phyloP scores from a whole-genome alignment of 2,329 filamentous ascomycete species.

The Bipolaris cookei region DNA sequence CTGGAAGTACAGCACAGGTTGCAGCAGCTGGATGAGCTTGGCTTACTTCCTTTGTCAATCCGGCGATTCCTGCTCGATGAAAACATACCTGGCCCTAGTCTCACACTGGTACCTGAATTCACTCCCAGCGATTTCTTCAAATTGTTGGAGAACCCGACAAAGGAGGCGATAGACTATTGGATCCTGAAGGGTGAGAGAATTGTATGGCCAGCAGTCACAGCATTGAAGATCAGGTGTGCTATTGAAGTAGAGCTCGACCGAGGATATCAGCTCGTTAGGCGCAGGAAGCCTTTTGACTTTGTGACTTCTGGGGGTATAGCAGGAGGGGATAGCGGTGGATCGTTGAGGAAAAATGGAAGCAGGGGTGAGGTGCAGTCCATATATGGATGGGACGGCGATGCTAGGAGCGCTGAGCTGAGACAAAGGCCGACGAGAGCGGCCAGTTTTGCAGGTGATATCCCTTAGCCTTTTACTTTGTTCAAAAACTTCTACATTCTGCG shows the following conservation, averaged over 20 bases:
- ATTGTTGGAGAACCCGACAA: slow-evolving; percentile 81
- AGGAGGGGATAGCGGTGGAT: slow-evolving; percentile 8
- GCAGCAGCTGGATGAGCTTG: slow-evolving; percentile 78
- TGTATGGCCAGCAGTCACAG: slow-evolving; percentile 88
- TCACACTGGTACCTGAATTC: slow-evolving; percentile 84
- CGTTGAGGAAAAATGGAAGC: slow-evolving; percentile 34
- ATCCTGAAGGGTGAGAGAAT: slow-evolving; percentile 82
- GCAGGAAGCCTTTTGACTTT: slow-evolving; percentile 54
- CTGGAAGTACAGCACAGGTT: slow-evolving; percentile 82
- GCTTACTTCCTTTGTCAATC: slow-evolving; percentile 71
- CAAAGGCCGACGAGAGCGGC: slow-evolving; percentile 34
- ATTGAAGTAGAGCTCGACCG: slow-evolving; percentile 88
- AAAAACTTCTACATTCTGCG: neutral
- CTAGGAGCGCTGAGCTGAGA: slow-evolving; percentile 5
- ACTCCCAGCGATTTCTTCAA: slow-evolving; percentile 74
- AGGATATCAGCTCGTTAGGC: slow-evolving; percentile 79
- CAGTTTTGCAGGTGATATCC: slow-evolving; percentile 35
- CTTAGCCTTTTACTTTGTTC: neutral
- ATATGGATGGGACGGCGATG: slow-evolving; percentile 20
- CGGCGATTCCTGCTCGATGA: slow-evolving; percentile 83
- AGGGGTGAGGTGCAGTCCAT: slow-evolving; percentile 24
- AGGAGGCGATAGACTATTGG: slow-evolving; percentile 81
- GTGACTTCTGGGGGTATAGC: slow-evolving; percentile 16
- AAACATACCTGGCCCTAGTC: slow-evolving; percentile 74
- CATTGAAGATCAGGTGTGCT: slow-evolving; percentile 79